Percentiles rank a stretch among this genome's conserved stretches.
These are phyloP conservation scores for Asterochloris sp. DNA, from an alignment of 139 green algal species.

Conservation along the genomic window DNA sequence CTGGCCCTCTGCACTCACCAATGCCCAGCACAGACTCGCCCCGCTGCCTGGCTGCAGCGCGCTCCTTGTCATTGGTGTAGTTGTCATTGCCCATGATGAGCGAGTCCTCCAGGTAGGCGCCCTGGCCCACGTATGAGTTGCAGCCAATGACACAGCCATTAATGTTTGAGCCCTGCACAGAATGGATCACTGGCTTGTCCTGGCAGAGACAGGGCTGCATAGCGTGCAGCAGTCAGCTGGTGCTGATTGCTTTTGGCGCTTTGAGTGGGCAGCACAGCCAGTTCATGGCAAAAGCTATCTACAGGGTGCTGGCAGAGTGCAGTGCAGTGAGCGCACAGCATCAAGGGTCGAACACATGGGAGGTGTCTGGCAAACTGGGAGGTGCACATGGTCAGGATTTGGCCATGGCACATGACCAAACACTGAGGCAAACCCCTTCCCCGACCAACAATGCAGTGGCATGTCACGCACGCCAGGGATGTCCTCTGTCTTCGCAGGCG, in stretches of 20 bases:
- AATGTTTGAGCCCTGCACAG: constrained; percentile 45
- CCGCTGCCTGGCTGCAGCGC: constrained; percentile 1
- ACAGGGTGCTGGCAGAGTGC: too few species aligned
- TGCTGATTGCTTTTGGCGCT: too few species aligned
- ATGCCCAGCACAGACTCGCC: constrained; percentile 31
- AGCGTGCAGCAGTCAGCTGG: too few species aligned
- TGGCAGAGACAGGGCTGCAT: too few species aligned
- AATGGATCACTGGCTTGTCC: not conserved
- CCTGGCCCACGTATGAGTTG: constrained; percentile 44
- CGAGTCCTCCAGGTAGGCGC: constrained; percentile 54
- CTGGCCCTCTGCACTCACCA: constrained; percentile 1
- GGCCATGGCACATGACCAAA: not conserved
- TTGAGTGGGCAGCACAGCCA: too few species aligned
- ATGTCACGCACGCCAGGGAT: too few species aligned
- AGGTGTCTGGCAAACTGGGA: too few species aligned
- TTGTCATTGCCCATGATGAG: constrained; percentile 74
- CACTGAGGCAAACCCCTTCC: not conserved
- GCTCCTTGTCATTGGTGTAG: constrained; percentile 45
- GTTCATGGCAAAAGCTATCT: too few species aligned
- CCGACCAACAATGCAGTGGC: not conserved
- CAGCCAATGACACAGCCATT: constrained; percentile 66
- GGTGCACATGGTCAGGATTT: too few species aligned
- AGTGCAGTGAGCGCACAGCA: too few species aligned
- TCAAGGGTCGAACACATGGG: too few species aligned
- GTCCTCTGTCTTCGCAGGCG: too few species aligned